Percentiles rank a stretch among this genome's conserved stretches.
Conservation (phyloP, 225 moss, liverwort and hornwort species). For the Takakia lepidozioides region DNA sequence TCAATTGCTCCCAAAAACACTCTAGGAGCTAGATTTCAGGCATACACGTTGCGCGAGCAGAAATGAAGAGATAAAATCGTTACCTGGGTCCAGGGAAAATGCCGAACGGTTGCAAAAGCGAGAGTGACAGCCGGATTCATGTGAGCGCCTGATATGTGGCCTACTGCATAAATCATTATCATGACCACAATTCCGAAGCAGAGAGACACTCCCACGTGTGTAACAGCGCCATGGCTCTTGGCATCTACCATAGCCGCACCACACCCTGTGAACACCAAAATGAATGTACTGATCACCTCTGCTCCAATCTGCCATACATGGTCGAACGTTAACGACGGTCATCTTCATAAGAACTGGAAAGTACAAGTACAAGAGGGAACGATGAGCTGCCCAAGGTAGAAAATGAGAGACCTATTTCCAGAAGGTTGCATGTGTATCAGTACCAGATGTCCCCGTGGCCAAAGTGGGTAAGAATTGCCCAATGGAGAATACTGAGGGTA, state of each 20-base stretch:
- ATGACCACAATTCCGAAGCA: conserved; percentile 39
- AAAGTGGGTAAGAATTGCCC: no score
- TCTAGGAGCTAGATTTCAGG: no score
- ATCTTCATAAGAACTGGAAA: neutral
- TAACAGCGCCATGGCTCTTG: conserved; percentile 35
- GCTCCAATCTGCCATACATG: conserved; percentile 23
- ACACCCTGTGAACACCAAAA: conserved; percentile 49
- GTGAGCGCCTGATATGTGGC: conserved; percentile 51
- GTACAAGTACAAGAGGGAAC: neutral
- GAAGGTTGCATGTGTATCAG: no score
- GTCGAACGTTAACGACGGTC: neutral
- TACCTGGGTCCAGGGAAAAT: conserved; percentile 45
- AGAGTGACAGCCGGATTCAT: conserved; percentile 52
- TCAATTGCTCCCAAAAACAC: no score
- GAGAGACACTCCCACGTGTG: conserved; percentile 32
- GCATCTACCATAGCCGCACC: conserved; percentile 48
- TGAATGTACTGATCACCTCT: conserved; percentile 46
- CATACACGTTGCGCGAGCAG: no score
- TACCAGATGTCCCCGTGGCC: no score
- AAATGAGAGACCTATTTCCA: neutral
- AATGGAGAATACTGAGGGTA: neutral
- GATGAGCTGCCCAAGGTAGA: neutral
- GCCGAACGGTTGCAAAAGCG: conserved; percentile 30
- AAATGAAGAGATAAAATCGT: no score
- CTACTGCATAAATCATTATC: conserved; percentile 46